Base-by-base conservation (phyloP, 2,329 filamentous ascomycete species). In the Hymenoscyphus infarciens region DNA sequence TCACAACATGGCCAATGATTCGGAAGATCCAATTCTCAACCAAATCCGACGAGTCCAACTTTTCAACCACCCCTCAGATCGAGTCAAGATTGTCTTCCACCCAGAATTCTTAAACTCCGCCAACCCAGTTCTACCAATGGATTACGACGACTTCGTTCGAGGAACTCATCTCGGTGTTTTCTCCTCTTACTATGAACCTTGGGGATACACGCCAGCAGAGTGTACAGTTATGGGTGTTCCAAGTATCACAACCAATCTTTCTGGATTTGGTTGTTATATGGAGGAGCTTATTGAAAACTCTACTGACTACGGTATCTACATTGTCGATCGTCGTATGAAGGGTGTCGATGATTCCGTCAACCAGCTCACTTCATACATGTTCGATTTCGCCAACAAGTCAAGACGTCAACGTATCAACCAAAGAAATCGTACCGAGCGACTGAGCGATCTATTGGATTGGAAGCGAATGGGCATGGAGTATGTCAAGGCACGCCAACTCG, bases 401-500 rank as follows among this genome's bases (percentile, higher is more conserved):
- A 90, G 92, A 63, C 87, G 95, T 65, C 95, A 99, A 78, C 91
- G 95, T 58, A 99, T 99, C 83, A 99, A 99, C 82, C 95, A 98
- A 80, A 87, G 95, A 57, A 99, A 99, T 78, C 87, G 95, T 61
- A 99, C 95, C 0, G 95, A 99, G 81, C 87, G 95, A 56, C 81
- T 99, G 61, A 96, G 92, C 73, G 95, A 99, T 75, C 82, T 99
- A 64, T 83, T 99, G 49, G 95, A 99, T 79, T 99, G 95, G 95
- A 98, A 98, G 84, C 86, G 95, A 57, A 99, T 99, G 95, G 95
- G 95, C 25, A 89, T 98, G 88, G 95, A 99, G 78, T 99, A 99
- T 74, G 92, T 97, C 79, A 99, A 98, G 82, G 95, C 95, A 38
- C 87, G 95, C 57, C 95, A 98, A 77, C 79, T 99, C 73, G 95